phyloP scores from a whole-genome alignment of 129 eudicot genomes.

The Artemisia tridentata region DNA sequence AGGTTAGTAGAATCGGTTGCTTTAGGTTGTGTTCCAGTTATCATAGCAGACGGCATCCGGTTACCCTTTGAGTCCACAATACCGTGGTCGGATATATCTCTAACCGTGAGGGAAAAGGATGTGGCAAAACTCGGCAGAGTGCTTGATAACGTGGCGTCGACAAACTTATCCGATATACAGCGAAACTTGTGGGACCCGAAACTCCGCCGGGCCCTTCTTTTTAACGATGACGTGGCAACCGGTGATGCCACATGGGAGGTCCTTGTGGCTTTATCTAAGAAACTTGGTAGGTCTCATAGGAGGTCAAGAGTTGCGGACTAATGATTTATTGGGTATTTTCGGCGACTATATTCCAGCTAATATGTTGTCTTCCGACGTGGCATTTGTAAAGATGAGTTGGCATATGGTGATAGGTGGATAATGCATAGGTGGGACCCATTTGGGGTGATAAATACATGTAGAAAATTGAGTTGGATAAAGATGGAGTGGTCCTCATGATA shows the following conservation, averaged over 20 bases:
- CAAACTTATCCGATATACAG: constrained; percentile 65
- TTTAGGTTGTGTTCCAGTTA: constrained; percentile 84
- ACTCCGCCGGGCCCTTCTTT: constrained; percentile 60
- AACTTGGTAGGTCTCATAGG: constrained; percentile 48
- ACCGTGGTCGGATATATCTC: constrained; percentile 71
- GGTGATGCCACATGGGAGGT: constrained; percentile 95
- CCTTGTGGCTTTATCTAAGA: constrained; percentile 44
- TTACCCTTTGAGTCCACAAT: constrained; percentile 63
- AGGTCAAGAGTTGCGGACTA: constrained; percentile 42
- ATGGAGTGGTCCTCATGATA: constrained; percentile 31
- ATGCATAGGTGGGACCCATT: no score
- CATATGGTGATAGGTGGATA: constrained; percentile 18
- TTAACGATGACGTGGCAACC: constrained; percentile 39
- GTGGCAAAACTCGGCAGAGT: constrained; percentile 52
- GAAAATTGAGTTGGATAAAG: constrained; percentile 14
- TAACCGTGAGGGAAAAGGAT: constrained; percentile 71
- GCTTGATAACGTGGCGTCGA: constrained; percentile 66
- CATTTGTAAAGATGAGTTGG: constrained; percentile 23
- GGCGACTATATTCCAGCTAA: constrained; percentile 17
- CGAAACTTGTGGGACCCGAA: constrained; percentile 58
- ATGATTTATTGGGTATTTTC: not conserved
- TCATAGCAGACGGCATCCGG: constrained; percentile 83
- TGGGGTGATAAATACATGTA: not conserved
- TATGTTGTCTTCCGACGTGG: constrained; percentile 18
- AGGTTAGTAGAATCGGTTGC: constrained; percentile 86